A percentile compares a stretch with the other conserved stretches of the same genome.
These are phyloP conservation scores for Paraglomus brasilianum DNA, from an alignment of 192 early-diverging fungal species.

Conservation along the genomic window DNA sequence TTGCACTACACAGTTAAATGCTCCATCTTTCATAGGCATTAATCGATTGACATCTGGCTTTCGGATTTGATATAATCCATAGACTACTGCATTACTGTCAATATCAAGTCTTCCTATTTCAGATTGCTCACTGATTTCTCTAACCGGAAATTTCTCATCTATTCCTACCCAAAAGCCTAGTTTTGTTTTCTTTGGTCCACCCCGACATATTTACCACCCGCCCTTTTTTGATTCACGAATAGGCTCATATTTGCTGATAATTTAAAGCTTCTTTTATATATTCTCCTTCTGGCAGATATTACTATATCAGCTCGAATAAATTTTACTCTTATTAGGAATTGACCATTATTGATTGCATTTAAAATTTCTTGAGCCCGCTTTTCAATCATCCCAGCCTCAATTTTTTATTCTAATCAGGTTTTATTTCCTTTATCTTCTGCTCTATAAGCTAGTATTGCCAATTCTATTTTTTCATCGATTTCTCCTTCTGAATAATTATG, in stretches of 20 bases:
- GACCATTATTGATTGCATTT: constrained; percentile 21
- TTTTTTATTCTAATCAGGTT: neutral
- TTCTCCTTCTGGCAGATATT: too few relatives aligned
- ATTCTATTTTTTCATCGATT: neutral
- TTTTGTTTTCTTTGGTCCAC: neutral
- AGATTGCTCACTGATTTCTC: neutral
- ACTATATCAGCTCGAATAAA: constrained; percentile 16
- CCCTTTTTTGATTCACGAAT: neutral
- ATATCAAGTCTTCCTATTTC: neutral
- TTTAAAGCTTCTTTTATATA: neutral
- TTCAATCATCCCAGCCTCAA: constrained; percentile 18
- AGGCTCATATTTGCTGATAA: neutral
- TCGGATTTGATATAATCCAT: constrained; percentile 17
- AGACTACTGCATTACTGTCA: constrained; percentile 19
- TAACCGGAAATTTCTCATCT: constrained; percentile 1
- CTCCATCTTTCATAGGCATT: constrained; percentile 22
- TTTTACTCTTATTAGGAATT: constrained; percentile 14
- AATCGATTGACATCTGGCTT: constrained; percentile 17
- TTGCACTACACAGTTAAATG: constrained; percentile 16
- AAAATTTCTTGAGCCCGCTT: constrained; percentile 8
- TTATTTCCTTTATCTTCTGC: constrained; percentile 15
- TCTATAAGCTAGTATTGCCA: neutral
- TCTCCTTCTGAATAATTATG: neutral
- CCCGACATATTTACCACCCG: constrained; percentile 3
- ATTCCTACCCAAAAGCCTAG: neutral